Evolutionary conservation across 164 flowering plant genomes (phyloP), one percentile per base, ranked within the genome.

Genomic region (Umbellularia californica): DNA sequence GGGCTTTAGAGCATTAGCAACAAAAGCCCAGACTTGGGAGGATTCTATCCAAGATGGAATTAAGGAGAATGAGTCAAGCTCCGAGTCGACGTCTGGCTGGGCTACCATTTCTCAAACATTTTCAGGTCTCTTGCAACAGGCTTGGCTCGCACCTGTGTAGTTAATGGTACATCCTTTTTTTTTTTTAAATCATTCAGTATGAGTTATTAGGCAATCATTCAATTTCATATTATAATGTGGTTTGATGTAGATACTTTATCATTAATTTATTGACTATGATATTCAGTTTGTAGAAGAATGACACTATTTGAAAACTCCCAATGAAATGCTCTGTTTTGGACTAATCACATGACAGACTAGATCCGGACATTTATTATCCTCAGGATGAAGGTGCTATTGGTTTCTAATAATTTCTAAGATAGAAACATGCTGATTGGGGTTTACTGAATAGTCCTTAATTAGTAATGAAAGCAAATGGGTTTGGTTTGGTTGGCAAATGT

Each of bases 1-100:
- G 70, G 94, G 92, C 55, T 89, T 92, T 82, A 88, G 87, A 41
- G 82, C 92, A 67, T 77, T 92, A 75, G 91, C 92, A 71, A 84
- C 82, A 62, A 87, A 89, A 82, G 87, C 90, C 77, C 83, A 85
- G 70, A 78, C 81, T 67, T 92, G 90, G 95, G 88, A 87, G 77
- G 84, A 78, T 74, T 82, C 82, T 33, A 58, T 75, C 55, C 85
- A 85, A 17, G 91, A 88, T 72, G 90, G 85, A 75, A 65, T 15
- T 77, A 88, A 86, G 69, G 77, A 82, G 78, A 77, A 78, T 70
- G 83, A 85, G 66, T 72, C 81, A 35, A 58, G 68, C 78, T 79
- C 82, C 35, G 79, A 77, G 50, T 82, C 84, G 89, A 75, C 50
- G 72, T 75, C 84, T 76, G 86, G 89, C 77, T 82, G 73, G 81